Evolutionary conservation across 495 filamentous ascomycete species (phyloP).

Genomic region (Hyaloscypha variabilis): DNA sequence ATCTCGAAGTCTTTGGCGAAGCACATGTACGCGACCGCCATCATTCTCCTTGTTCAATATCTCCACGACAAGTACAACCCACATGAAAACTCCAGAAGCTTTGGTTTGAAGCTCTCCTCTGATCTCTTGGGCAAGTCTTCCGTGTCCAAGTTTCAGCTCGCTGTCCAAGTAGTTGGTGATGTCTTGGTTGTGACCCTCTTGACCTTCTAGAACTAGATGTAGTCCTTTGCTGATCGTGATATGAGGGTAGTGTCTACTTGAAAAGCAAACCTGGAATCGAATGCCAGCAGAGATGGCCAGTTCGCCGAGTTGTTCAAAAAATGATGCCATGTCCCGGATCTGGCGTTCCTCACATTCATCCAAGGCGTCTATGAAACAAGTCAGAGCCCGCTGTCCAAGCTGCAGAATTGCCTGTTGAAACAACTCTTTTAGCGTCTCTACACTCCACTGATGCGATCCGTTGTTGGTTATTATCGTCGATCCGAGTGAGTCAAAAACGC

Average conservation of each 20-base stretch:
- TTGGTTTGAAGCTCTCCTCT: slow-evolving; percentile 21
- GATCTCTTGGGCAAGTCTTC: slow-evolving; percentile 26
- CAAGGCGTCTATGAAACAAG: slow-evolving; percentile 36
- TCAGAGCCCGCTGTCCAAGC: slow-evolving; percentile 23
- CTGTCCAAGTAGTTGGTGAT: slow-evolving; percentile 33
- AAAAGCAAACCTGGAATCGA: slow-evolving; percentile 36
- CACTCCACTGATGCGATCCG: slow-evolving; percentile 26
- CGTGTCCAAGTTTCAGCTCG: slow-evolving; percentile 20
- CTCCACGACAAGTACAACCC: slow-evolving; percentile 31
- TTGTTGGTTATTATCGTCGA: neutral
- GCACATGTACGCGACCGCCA: slow-evolving; percentile 9
- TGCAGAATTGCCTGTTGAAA: slow-evolving; percentile 13
- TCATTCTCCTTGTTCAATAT: slow-evolving; percentile 23
- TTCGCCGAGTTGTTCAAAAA: slow-evolving; percentile 27
- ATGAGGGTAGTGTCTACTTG: slow-evolving; percentile 40
- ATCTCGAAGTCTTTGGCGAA: slow-evolving; percentile 16
- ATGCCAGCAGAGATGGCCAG: slow-evolving; percentile 15
- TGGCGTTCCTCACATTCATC: slow-evolving; percentile 38
- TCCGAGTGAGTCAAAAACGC: slow-evolving; percentile 29
- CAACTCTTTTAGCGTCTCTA: slow-evolving; percentile 1
- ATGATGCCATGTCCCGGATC: slow-evolving; percentile 29
- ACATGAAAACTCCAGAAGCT: slow-evolving; percentile 30
- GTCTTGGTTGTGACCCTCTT: slow-evolving; percentile 31
- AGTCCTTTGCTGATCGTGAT: slow-evolving; percentile 29
- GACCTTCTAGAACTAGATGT: slow-evolving; percentile 32